Evolutionary conservation across 163 green algal genomes (phyloP).

Genomic region (Botryococcus braunii): DNA sequence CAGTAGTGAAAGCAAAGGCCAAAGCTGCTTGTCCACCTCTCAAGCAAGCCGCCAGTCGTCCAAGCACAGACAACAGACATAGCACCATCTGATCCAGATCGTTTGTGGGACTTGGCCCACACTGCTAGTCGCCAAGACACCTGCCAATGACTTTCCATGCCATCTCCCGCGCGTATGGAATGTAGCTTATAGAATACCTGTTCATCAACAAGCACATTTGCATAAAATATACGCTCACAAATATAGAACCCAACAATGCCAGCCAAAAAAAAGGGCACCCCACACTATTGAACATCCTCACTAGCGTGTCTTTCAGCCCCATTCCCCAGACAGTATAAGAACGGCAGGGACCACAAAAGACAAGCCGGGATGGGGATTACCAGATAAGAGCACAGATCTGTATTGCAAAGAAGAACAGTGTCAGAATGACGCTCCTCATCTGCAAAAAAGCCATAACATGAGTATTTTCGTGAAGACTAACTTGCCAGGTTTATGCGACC

Average conservation of each 20-base stretch:
- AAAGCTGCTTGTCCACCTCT: too few relatives aligned
- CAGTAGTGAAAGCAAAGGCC: too few relatives aligned
- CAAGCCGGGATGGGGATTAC: constrained; percentile 17
- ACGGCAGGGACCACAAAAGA: too few relatives aligned
- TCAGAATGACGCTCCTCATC: constrained; percentile 20
- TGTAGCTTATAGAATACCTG: constrained; percentile 37
- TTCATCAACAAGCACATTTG: background rate
- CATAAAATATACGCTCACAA: background rate
- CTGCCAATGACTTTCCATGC: constrained; percentile 8
- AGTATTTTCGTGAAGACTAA: background rate
- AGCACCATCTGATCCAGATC: too few relatives aligned
- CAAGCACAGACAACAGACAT: too few relatives aligned
- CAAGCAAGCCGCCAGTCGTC: too few relatives aligned
- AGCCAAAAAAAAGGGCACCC: background rate
- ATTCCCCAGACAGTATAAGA: too few relatives aligned
- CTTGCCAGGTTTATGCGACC: background rate
- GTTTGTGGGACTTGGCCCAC: too few relatives aligned
- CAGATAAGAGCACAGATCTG: constrained; percentile 31
- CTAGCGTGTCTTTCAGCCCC: too few relatives aligned
- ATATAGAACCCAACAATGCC: background rate
- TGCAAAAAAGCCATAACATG: too few relatives aligned
- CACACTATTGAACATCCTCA: background rate
- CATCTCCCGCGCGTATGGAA: constrained; percentile 30
- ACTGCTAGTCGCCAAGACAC: constrained; percentile 1
- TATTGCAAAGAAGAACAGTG: constrained; percentile 17